These are phyloP conservation scores for Solanum sitiens DNA, from an alignment of 257 asterid species.

Conservation along the genomic window DNA sequence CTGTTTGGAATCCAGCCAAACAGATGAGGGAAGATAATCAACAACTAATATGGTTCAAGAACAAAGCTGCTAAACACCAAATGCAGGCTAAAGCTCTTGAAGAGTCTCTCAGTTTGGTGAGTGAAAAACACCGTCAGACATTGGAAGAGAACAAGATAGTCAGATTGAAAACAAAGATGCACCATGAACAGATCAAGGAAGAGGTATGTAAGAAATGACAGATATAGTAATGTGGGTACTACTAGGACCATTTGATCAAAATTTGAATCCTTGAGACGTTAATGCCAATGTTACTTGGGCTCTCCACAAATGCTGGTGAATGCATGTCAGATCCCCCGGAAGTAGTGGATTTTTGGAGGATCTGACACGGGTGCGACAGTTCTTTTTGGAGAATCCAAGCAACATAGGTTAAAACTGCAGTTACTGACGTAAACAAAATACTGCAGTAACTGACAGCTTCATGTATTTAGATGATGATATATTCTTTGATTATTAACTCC, in stretches of 20 bases:
- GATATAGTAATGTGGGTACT: background rate
- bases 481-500: background rate
- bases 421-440: too few species aligned
- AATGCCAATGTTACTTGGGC: background rate
- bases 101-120: background rate
- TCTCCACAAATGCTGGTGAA: background rate
- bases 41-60: background rate
- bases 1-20: background rate
- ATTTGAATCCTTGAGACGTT: background rate
- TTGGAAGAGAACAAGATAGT: background rate
- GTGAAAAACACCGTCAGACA: background rate
- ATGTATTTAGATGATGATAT: background rate
- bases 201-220: background rate
- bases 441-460: background rate
- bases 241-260: background rate
- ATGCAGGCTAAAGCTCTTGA: background rate
- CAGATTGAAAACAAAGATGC: background rate
- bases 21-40: background rate
- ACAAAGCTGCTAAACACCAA: background rate
- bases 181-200: background rate
- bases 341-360: background rate
- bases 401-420: background rate
- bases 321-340: background rate
- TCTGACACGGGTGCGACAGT: background rate
- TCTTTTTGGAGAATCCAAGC: background rate